Evolutionary conservation across 768 basidiomycete genomes (phyloP).

Genomic region (Russula vinacea): DNA sequence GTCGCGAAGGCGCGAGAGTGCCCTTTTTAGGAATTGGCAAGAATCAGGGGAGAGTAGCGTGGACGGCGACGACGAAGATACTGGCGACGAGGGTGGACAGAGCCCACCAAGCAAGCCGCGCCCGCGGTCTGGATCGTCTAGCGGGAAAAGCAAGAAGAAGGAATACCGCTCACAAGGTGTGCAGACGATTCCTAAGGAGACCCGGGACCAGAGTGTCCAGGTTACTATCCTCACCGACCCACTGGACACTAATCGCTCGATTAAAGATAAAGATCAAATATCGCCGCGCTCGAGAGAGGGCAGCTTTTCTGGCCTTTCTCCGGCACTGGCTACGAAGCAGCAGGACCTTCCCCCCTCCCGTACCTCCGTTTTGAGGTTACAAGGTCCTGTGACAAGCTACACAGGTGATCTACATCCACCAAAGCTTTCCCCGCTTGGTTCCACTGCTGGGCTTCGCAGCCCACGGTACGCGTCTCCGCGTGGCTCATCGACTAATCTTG

Average conservation of each 20-base stretch:
- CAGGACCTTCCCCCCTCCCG: conserved; percentile 1
- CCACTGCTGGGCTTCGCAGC: conserved; percentile 34
- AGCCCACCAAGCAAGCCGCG: conserved; percentile 26
- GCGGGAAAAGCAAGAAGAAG: conserved; percentile 43
- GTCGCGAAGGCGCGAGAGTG: conserved; percentile 37
- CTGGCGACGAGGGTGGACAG: conserved; percentile 39
- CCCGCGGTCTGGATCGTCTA: conserved; percentile 37
- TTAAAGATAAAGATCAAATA: conserved; percentile 26
- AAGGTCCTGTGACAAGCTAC: conserved; percentile 9
- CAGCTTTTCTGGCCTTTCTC: conserved; percentile 11
- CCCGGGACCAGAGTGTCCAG: conserved; percentile 58
- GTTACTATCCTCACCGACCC: conserved; percentile 37
- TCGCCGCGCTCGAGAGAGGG: conserved; percentile 18
- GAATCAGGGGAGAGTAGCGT: conserved; percentile 65
- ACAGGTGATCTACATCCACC: conserved; percentile 21
- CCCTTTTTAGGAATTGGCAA: conserved; percentile 47
- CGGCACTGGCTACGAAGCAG: not conserved
- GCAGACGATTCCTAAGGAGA: conserved; percentile 61
- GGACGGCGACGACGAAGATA: conserved; percentile 78
- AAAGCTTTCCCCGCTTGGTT: conserved; percentile 35
- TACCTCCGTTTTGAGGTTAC: not conserved
- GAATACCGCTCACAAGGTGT: conserved; percentile 65
- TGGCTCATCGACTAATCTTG: conserved; percentile 29
- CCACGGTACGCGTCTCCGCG: conserved; percentile 32
- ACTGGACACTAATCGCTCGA: conserved; percentile 26